These are phyloP conservation scores for Quercus lobata DNA, from an alignment of 331 rosid species.

Conservation along the genomic window DNA sequence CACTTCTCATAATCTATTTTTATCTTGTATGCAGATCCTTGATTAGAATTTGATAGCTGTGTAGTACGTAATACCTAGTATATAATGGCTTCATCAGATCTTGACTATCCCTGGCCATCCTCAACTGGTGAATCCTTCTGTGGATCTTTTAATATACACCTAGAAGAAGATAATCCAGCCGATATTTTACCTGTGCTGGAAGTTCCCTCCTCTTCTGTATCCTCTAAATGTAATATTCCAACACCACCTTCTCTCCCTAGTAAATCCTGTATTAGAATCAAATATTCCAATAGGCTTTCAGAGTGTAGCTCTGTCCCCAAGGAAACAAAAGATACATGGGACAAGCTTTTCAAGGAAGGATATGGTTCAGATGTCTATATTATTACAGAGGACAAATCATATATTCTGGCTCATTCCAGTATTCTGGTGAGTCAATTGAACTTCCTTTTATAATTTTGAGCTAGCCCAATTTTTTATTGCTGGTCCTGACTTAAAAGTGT, in stretches of 20 bases:
- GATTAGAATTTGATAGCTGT: not conserved
- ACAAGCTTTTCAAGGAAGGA: constrained; percentile 38
- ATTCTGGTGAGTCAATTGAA: constrained; percentile 33
- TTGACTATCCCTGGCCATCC: constrained; percentile 19
- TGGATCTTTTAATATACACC: constrained; percentile 24
- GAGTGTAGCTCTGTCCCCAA: constrained; percentile 27
- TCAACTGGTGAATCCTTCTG: constrained; percentile 14
- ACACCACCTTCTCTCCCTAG: constrained; percentile 31
- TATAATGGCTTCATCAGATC: constrained; percentile 30
- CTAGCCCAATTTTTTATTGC: not conserved
- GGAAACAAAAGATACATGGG: constrained; percentile 42
- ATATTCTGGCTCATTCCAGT: constrained; percentile 34
- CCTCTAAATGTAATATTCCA: constrained; percentile 19
- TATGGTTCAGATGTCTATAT: constrained; percentile 38
- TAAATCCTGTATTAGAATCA: not conserved
- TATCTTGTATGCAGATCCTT: constrained; percentile 14
- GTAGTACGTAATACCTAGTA: not conserved
- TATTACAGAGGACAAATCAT: constrained; percentile 2
- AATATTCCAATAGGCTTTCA: constrained; percentile 9
- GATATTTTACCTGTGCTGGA: constrained; percentile 23
- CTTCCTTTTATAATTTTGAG: not conserved
- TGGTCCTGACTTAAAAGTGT: not conserved
- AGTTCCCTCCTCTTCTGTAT: constrained; percentile 16
- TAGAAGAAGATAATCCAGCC: constrained; percentile 22
- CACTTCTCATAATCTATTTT: not conserved